These are phyloP conservation scores for Calonectria pauciramosa DNA, from an alignment of 2,329 filamentous ascomycete species.

Conservation along the genomic window DNA sequence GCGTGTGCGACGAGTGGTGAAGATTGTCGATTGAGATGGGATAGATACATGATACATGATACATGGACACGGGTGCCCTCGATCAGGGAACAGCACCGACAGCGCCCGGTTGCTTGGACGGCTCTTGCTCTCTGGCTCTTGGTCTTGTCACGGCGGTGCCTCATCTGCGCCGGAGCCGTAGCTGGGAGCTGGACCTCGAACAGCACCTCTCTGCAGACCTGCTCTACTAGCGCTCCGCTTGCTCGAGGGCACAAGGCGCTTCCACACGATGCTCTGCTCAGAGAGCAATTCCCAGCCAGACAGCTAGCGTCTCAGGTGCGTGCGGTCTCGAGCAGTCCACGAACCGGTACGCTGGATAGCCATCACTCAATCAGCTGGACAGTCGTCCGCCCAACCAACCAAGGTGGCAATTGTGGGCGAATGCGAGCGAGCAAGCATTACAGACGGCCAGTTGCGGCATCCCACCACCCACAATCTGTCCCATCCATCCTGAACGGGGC, in stretches of 20 bases:
- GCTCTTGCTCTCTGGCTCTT: neutral
- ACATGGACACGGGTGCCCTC: constrained; percentile 31
- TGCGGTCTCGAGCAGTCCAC: constrained; percentile 37
- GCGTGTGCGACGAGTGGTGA: neutral
- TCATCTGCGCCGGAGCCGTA: constrained; percentile 1
- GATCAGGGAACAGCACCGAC: constrained; percentile 39
- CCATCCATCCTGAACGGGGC: neutral
- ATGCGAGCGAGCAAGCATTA: neutral
- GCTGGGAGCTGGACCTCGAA: neutral
- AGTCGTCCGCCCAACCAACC: neutral
- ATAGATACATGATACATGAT: constrained; percentile 16
- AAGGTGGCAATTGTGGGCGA: neutral
- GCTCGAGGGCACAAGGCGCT: neutral
- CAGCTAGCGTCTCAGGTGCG: constrained; percentile 29
- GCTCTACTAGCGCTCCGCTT: neutral
- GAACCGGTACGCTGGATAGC: constrained; percentile 37
- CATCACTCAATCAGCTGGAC: constrained; percentile 28
- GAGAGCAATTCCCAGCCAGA: constrained; percentile 12
- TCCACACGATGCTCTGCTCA: neutral
- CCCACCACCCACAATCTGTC: neutral
- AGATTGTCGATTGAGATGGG: neutral
- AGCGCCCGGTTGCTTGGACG: constrained; percentile 24
- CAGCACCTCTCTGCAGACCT: neutral
- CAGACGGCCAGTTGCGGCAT: neutral
- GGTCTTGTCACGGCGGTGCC: neutral